These are phyloP conservation scores for Claviceps sp. DNA, from an alignment of 2,329 filamentous ascomycete genomes.

Conservation along the genomic window DNA sequence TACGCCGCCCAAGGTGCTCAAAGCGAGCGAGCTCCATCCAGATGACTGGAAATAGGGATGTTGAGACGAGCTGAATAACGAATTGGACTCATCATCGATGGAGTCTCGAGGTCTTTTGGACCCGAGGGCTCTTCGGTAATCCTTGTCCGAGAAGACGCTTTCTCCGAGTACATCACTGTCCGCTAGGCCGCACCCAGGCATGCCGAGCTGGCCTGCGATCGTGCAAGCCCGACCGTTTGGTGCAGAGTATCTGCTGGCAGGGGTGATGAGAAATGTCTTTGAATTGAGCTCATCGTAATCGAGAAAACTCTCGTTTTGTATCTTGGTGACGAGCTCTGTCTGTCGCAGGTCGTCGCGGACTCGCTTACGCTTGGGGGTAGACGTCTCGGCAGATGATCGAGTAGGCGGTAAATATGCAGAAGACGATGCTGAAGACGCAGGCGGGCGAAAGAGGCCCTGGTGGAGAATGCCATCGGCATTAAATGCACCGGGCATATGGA, in stretches of 20 bases:
- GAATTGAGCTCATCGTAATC: background rate
- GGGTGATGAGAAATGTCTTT: conserved; percentile 3
- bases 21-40: conserved; percentile 44
- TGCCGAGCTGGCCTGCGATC: conserved; percentile 40
- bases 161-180: conserved; percentile 30
- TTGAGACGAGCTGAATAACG: conserved; percentile 19
- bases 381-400: conserved; percentile 11
- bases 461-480: conserved; percentile 23
- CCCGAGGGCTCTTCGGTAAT: conserved; percentile 40
- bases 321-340: background rate
- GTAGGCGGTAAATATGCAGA: conserved; percentile 23
- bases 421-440: conserved; percentile 27
- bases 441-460: conserved; percentile 33
- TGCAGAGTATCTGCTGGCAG: conserved; percentile 2
- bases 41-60: conserved; percentile 16
- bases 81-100: conserved; percentile 20
- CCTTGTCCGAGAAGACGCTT: conserved; percentile 42
- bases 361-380: conserved; percentile 33
- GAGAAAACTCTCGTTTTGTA: background rate
- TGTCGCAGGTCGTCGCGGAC: conserved; percentile 14
- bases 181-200: conserved; percentile 23
- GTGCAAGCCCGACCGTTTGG: conserved; percentile 23
- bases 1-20: conserved; percentile 50
- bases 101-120: conserved; percentile 29
- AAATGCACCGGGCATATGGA: conserved; percentile 24